These are phyloP conservation scores for Bretschneidera sinensis DNA, from an alignment of 345 rosid species.

Conservation along the genomic window DNA sequence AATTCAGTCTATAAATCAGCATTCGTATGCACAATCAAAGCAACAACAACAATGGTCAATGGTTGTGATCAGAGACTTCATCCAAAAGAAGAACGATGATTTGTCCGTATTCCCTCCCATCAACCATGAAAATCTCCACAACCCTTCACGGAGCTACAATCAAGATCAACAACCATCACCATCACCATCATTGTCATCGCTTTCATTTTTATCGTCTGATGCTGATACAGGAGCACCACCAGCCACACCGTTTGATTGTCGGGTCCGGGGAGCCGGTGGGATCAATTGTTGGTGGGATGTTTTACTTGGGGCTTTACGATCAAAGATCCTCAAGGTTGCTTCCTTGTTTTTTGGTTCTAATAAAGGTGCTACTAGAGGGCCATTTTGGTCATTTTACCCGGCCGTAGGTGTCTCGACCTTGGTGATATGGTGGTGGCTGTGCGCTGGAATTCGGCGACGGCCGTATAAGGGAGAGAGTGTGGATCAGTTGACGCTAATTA, in stretches of 20 bases:
- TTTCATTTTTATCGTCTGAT: constrained; percentile 2
- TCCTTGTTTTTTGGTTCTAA: constrained; percentile 8
- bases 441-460: constrained; percentile 26
- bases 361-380: not conserved
- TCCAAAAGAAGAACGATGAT: constrained; percentile 17
- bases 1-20: too few species aligned
- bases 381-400: constrained; percentile 21
- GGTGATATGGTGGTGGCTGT: constrained; percentile 41
- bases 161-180: constrained; percentile 3
- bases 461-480: constrained; percentile 15
- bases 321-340: constrained; percentile 21
- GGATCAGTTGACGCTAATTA: constrained; percentile 19
- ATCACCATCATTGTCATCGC: not conserved
- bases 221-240: not conserved
- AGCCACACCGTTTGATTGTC: not conserved
- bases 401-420: constrained; percentile 20
- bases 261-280: constrained; percentile 8
- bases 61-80: constrained; percentile 39
- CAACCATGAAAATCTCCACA: constrained; percentile 46
- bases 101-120: constrained; percentile 41
- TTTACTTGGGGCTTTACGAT: constrained; percentile 23
- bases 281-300: constrained; percentile 26
- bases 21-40: not conserved
- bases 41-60: constrained; percentile 22
- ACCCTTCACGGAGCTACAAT: constrained; percentile 6